Evolutionary conservation across 1,284 basidiomycete genomes (phyloP).

Genomic region (Albatrellus sp.): DNA sequence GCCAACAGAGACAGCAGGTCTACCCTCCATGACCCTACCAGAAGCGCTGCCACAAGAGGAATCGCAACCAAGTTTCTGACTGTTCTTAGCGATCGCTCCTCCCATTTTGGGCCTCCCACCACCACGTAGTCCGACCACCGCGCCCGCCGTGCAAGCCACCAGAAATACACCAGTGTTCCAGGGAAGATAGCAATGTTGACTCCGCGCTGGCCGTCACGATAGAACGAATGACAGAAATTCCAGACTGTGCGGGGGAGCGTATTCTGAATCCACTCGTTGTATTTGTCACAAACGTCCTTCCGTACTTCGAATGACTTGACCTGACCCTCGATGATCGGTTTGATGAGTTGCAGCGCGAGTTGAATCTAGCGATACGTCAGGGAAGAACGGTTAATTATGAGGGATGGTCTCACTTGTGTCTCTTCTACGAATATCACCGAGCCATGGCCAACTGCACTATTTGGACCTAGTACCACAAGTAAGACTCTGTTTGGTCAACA

Average conservation of each 20-base stretch:
- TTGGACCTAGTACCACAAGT: conserved; percentile 29
- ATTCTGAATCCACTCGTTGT: conserved; percentile 27
- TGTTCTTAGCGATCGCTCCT: no score
- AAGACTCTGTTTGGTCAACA: no score
- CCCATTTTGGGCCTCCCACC: no score
- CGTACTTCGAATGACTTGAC: conserved; percentile 8
- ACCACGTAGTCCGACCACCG: conserved; percentile 18
- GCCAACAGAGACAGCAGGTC: no score
- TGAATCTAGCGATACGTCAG: conserved; percentile 16
- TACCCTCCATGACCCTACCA: no score
- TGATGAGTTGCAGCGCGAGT: conserved; percentile 26
- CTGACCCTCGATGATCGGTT: conserved; percentile 20
- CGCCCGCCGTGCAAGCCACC: conserved; percentile 21
- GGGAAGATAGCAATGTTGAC: conserved; percentile 26
- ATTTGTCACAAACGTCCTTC: conserved; percentile 21
- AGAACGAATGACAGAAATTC: conserved; percentile 28
- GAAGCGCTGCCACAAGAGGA: no score
- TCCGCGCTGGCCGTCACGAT: conserved; percentile 19
- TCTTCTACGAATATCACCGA: conserved; percentile 34
- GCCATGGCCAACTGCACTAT: conserved; percentile 31
- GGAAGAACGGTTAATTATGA: not conserved
- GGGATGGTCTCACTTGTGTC: conserved; percentile 19
- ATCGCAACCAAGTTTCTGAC: no score
- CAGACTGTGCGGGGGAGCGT: conserved; percentile 25
- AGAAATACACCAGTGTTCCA: conserved; percentile 19